Conservation (phyloP, 805 yeast species). For the Barnettozyma sp. region DNA sequence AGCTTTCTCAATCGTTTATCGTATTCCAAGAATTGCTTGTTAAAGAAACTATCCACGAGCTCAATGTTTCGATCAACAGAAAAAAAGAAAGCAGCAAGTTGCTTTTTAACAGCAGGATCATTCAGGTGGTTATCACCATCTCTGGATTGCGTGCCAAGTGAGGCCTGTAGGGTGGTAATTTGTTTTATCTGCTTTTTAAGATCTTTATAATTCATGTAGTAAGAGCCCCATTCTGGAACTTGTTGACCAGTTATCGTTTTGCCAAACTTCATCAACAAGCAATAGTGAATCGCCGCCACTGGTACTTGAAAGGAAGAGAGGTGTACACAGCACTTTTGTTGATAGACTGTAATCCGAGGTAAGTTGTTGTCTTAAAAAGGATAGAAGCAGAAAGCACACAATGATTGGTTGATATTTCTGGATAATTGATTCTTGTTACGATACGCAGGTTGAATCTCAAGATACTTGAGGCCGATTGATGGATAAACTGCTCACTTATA, state of each 20-base stretch:
- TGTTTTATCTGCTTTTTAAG: slow-evolving; percentile 75
- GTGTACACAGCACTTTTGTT: background rate
- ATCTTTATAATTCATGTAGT: slow-evolving; percentile 79
- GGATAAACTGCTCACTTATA: too few species aligned
- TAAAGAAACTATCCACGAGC: slow-evolving; percentile 72
- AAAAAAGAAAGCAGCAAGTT: slow-evolving; percentile 62
- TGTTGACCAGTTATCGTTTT: slow-evolving; percentile 60
- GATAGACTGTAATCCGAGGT: background rate
- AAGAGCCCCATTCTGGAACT: slow-evolving; percentile 84
- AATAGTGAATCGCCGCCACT: too few species aligned
- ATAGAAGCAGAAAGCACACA: too few species aligned
- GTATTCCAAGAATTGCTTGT: slow-evolving; percentile 66
- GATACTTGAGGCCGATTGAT: too few species aligned
- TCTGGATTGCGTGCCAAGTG: slow-evolving; percentile 21
- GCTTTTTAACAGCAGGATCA: slow-evolving; percentile 37
- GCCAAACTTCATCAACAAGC: slow-evolving; percentile 22
- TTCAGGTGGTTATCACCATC: slow-evolving; percentile 24
- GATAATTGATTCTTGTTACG: too few species aligned
- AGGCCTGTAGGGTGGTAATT: slow-evolving; percentile 40
- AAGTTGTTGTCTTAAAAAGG: too few species aligned
- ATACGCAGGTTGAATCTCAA: too few species aligned
- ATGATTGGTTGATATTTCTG: too few species aligned
- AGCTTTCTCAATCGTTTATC: slow-evolving; percentile 55
- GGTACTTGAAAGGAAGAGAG: background rate
- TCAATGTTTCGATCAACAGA: slow-evolving; percentile 77